Base-by-base conservation (phyloP, 495 filamentous ascomycete genomes). In the Aspergillus asperescens region DNA sequence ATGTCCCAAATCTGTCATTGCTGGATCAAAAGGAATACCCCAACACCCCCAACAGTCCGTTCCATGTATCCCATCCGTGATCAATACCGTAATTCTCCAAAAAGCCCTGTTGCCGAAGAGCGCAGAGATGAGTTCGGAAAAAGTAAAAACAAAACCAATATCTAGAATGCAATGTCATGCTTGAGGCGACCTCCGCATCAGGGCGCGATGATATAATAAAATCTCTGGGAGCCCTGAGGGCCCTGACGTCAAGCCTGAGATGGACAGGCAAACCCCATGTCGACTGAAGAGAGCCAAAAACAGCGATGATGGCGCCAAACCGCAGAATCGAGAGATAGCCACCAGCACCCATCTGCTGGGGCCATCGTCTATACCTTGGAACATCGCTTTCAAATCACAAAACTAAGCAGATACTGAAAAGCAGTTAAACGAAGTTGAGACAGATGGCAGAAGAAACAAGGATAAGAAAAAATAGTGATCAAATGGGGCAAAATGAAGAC, bases 11-110 rank as follows among this genome's bases (percentile, higher is more conserved):
- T 52, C 46, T 44, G 45, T 53, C 53, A 55, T 64, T 56, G 59
- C 63, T 69, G 67, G 68, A 66, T 62, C 63, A 69, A 71, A 73
- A 71, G 64, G 61, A 70, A 71, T 66, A 67, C 69, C 69, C 69
- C 66, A 72, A 72, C 69, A 74, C 68, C 71, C 62, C 66, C 68
- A 66, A 68, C 67, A 66, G 66, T 67, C 71, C 71, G 61, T 69
- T 63, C 67, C 69, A 64, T 70, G 69, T 72, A 71, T 72, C 67
- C 69, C 69, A 69, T 64, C 71, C 67, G 58, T 67, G 63, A 72
- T 72, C 70, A 72, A 70, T 62, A 69, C 71, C 71, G 59, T 69
- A 62, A 67, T 71, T 71, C 71, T 71, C 71, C 71, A 64, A 68
- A 65, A 67, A 71, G 66, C 65, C 68, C 69, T 64, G 63, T 65